Evolutionary conservation across 768 basidiomycete species (phyloP).

Genomic region (Leccinum disarticulatum): DNA sequence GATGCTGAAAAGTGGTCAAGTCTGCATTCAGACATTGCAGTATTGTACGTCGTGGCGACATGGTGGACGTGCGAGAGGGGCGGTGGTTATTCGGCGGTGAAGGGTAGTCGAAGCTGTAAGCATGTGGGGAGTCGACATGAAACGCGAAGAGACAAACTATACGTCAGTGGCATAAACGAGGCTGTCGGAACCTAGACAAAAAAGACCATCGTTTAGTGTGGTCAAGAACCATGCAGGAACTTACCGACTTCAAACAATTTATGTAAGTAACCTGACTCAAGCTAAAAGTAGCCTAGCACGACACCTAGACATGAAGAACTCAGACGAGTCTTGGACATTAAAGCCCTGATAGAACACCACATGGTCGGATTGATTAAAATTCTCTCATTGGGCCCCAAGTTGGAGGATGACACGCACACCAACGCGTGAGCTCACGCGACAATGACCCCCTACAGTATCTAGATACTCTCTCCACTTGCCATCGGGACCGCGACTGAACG

Average conservation of each 20-base stretch:
- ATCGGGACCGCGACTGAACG: conserved; percentile 13
- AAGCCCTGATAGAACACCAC: conserved; percentile 7
- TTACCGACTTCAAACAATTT: conserved; percentile 2
- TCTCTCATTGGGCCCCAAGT: conserved; percentile 11
- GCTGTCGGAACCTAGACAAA: conserved; percentile 6
- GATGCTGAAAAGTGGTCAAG: conserved; percentile 5
- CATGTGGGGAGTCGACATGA: conserved; percentile 27
- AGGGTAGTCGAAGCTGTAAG: conserved; percentile 16
- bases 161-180: conserved; percentile 19
- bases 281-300: neutral
- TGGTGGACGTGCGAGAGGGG: conserved; percentile 6
- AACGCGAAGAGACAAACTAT: conserved; percentile 17
- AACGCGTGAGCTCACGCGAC: neutral
- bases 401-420: conserved; percentile 2
- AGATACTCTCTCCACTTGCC: conserved; percentile 1
- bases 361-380: conserved; percentile 20
- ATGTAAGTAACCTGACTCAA: neutral
- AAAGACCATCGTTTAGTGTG: conserved; percentile 9
- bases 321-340: neutral
- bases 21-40: conserved; percentile 1
- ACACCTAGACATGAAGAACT: conserved; percentile 8
- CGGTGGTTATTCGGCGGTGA: conserved; percentile 14
- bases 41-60: conserved; percentile 2
- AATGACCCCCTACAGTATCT: neutral
- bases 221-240: neutral